A percentile compares a stretch with the other conserved stretches of the same genome.
Evolutionary conservation across 129 eudicot species (phyloP).

Genomic region (Tagetes erecta): DNA sequence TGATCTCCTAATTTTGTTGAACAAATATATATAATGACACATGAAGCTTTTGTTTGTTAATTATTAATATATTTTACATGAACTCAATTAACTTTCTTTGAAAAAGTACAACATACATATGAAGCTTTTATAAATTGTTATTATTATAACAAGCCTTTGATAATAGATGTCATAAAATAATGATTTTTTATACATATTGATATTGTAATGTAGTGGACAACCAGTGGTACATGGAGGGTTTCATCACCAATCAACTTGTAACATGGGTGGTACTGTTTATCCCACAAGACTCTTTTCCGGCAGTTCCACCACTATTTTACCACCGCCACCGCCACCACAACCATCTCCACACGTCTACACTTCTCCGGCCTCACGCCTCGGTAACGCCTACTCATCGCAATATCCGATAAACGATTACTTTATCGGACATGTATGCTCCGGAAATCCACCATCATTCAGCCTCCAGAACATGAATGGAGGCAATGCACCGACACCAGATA

Average conservation of each 20-base stretch:
- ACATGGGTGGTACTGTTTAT: conserved; percentile 50
- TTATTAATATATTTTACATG: too few relatives aligned
- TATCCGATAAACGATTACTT: conserved; percentile 60
- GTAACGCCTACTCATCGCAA: conserved; percentile 48
- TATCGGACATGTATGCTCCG: conserved; percentile 58
- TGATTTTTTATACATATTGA: not conserved
- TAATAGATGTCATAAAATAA: conserved; percentile 8
- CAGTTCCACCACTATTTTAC: conserved; percentile 35
- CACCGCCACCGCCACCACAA: conserved; percentile 41
- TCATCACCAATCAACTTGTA: conserved; percentile 48
- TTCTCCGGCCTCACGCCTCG: conserved; percentile 47
- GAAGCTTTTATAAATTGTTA: not conserved
- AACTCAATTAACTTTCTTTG: too few relatives aligned
- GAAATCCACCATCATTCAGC: conserved; percentile 29
- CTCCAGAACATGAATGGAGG: conserved; percentile 13
- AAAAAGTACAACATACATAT: not conserved
- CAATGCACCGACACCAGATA: conserved; percentile 25
- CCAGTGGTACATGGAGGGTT: conserved; percentile 64
- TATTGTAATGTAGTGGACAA: conserved; percentile 47
- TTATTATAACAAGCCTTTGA: not conserved
- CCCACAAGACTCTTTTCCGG: conserved; percentile 53
- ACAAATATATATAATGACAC: too few relatives aligned
- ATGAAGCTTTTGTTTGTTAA: not conserved
- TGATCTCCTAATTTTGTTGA: too few relatives aligned
- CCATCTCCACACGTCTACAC: conserved; percentile 50